Base-by-base conservation (phyloP, 768 basidiomycete species). In the Kwoniella shandongensis region DNA sequence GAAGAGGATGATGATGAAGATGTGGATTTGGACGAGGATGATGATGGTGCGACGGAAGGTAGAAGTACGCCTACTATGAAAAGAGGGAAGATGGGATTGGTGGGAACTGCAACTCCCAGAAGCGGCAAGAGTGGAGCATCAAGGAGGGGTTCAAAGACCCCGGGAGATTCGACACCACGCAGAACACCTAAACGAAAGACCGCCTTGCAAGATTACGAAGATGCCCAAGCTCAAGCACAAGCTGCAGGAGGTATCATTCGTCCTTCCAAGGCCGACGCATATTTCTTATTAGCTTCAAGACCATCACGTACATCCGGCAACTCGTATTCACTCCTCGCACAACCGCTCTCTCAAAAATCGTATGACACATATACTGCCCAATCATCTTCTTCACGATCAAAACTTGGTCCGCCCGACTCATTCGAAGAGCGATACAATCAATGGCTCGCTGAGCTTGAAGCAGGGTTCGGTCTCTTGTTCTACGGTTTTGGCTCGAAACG, bases 401-500 rank as follows among this genome's bases (percentile, higher is more conserved):
- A 27, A 7, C 18, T 60, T 22, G 15, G 22, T 7, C 57, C 57
- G 25, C 35, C 44, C 13, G 57, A 59, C 18, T 18, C 25, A 4
- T 47, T 20, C 10, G 39, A 51, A 36, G 45, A 53, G 23, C 77
- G 63, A 41, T 74, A 48, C 26, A 59, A 61, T n/a, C 82, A 85
- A 40, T 88, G 87, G 73, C 77, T 83, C 41, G 78, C 80, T 59
- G 91, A 97, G 75, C 81, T 97, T 23, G 78, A 80, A 1, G 83
- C 86, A 71, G 92, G 91, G 1, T 97, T 91, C 80, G 92, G 89
- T 74, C 78, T 97, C 41, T 76, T 93, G 18, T 86, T 90, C 75
- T 90, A 91, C 67, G 94, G 94, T 1, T 83, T 85, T 67, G 94
- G 94, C 4, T 93, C 90, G 18, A 99, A 99, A 74, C 81, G 89